Conservation (phyloP, 2,329 filamentous ascomycete genomes). For the Sordariomycetes sp. region DNA sequence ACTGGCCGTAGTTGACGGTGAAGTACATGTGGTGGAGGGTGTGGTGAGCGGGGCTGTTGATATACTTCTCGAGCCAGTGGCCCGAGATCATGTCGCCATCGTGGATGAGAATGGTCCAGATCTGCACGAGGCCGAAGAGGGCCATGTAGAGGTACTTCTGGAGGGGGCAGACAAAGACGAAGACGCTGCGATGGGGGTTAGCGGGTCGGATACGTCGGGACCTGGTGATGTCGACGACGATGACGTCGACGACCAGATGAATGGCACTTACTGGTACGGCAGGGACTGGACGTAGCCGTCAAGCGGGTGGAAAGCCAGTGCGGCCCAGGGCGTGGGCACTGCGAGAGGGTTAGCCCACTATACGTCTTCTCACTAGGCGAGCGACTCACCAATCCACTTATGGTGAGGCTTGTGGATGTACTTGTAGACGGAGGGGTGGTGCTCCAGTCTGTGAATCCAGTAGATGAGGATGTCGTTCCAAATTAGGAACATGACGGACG, state of each 20-base stretch:
- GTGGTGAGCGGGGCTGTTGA: slow-evolving; percentile 34
- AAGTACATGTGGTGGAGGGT: slow-evolving; percentile 35
- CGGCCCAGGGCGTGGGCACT: slow-evolving; percentile 32
- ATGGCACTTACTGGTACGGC: slow-evolving; percentile 26
- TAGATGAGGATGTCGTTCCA: slow-evolving; percentile 32
- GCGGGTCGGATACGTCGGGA: too few relatives aligned
- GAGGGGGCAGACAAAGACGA: slow-evolving; percentile 29
- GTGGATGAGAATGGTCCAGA: slow-evolving; percentile 36
- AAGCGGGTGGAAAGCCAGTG: slow-evolving; percentile 31
- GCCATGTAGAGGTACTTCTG: slow-evolving; percentile 29
- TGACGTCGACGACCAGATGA: not conserved
- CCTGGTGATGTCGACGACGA: not conserved
- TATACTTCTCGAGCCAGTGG: slow-evolving; percentile 29
- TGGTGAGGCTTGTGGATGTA: slow-evolving; percentile 33
- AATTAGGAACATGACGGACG: slow-evolving; percentile 25
- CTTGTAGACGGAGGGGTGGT: slow-evolving; percentile 31
- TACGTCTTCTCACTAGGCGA: not conserved
- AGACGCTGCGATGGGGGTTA: slow-evolving; percentile 15
- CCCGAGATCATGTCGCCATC: slow-evolving; percentile 34
- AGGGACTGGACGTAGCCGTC: slow-evolving; percentile 31
- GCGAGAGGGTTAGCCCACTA: not conserved
- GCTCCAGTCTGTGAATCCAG: slow-evolving; percentile 31
- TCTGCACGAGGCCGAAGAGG: slow-evolving; percentile 28
- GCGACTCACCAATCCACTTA: slow-evolving; percentile 29
- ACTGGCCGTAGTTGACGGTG: slow-evolving; percentile 34